Percentiles rank a stretch among this genome's conserved stretches.
These are phyloP conservation scores for Phytophthora sp. DNA, from an alignment of 352 stramenopile species.

Conservation along the genomic window DNA sequence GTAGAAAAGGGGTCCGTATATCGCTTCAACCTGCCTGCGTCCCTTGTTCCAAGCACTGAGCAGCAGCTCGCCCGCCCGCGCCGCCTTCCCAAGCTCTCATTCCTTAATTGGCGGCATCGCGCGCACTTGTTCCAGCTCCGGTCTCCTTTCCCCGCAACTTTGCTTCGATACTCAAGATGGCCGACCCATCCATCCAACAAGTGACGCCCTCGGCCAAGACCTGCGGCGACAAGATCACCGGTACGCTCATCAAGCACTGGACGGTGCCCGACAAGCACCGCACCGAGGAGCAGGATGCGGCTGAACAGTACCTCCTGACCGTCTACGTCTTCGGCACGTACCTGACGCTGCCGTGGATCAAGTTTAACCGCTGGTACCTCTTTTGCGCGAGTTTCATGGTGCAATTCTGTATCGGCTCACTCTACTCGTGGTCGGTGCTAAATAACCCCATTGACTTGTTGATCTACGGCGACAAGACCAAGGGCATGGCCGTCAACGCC, in stretches of 20 bases:
- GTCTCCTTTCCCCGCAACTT: conserved; percentile 13
- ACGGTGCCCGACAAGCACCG: conserved; percentile 57
- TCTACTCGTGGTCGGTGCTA: conserved; percentile 82
- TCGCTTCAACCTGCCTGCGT: conserved; percentile 33
- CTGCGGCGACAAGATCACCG: conserved; percentile 37
- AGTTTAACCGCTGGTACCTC: conserved; percentile 70
- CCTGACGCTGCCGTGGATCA: conserved; percentile 44
- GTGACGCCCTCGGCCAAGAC: conserved; percentile 31
- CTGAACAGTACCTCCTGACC: conserved; percentile 60
- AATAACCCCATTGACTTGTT: conserved; percentile 70
- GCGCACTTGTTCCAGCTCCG: conserved; percentile 19
- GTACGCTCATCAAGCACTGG: conserved; percentile 51
- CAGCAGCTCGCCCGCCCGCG: conserved; percentile 2
- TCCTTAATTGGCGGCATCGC: conserved; percentile 33
- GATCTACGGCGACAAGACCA: conserved; percentile 53
- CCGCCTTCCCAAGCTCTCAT: conserved; percentile 19
- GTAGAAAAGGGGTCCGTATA: conserved; percentile 25
- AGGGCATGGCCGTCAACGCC: conserved; percentile 67
- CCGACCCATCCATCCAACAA: conserved; percentile 34
- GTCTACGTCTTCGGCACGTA: conserved; percentile 62
- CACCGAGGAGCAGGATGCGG: conserved; percentile 57
- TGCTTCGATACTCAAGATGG: conserved; percentile 17
- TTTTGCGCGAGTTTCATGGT: conserved; percentile 67
- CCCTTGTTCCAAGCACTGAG: conserved; percentile 8
- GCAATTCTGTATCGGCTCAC: conserved; percentile 76